Evolutionary conservation across 805 yeast genomes (phyloP), one percentile per base, ranked within the genome.

Genomic region (Candida maltosa): DNA sequence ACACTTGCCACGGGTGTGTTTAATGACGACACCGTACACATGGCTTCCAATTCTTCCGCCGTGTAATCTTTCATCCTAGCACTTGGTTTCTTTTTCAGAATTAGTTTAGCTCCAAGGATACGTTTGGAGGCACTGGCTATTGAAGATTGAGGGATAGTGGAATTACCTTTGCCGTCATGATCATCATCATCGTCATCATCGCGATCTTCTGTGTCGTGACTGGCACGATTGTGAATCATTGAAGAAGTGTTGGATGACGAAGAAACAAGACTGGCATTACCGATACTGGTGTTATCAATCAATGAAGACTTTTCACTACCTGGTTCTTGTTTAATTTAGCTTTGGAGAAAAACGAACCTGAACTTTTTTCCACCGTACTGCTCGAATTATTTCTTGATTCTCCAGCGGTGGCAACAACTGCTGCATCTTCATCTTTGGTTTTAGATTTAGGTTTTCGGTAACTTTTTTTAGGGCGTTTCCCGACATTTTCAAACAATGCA

Each of bases 401-500:
- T 29, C n/a, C n/a, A n/a, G 25, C 25, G 25, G 25, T 22, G 11
- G 25, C 25, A 11, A 12, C 11, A 12, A 12, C 12, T 22, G 25
- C 12, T 22, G 25, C 25, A 22, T 11, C 25, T 14, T 57, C 62
- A 9, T 34, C 30, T 35, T 57, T 56, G 11, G 42, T 37, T 31
- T 50, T 55, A 3, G 44, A 34, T 25, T 55, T 61, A 14, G 47
- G 27, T 31, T 61, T 62, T 35, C 52, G 55, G 23, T 38, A 38
- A 10, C 16, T 24, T 23, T 32, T 9, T 18, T 47, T 56, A 40
- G 61, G 58, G 22, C 72, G 42, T 37, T 66, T 67, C 1, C 71
- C 71, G 4, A 67, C 70, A 29, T 62, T 62, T 37, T 66, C 62
- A 45, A 67, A 67, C 19, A 67, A 52, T 4, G 72, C 70, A 3